Evolutionary conservation across 73 alveolate species (phyloP).

Genomic region (Diophrys appendiculata): DNA sequence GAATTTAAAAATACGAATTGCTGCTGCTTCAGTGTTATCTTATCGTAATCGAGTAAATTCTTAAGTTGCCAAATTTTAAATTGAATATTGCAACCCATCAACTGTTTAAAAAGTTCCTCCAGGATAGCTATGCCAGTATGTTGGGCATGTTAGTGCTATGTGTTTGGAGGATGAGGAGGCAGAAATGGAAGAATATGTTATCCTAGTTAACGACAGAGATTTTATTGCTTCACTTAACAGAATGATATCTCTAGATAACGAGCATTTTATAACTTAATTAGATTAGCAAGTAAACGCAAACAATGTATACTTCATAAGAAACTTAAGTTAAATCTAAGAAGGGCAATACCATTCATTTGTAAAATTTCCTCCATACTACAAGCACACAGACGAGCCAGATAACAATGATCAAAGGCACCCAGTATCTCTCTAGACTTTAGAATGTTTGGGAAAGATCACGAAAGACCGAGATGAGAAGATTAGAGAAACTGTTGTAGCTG

Average conservation of each 20-base stretch:
- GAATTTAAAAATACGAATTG: slow-evolving; percentile 78
- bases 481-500: slow-evolving; percentile 82
- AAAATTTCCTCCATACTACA: slow-evolving; percentile 9
- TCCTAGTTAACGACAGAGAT: slow-evolving; percentile 87
- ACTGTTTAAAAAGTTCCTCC: slow-evolving; percentile 54
- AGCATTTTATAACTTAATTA: slow-evolving; percentile 72
- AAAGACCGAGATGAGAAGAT: slow-evolving; percentile 64
- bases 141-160: slow-evolving; percentile 82
- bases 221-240: slow-evolving; percentile 89
- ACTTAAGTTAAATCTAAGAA: slow-evolving; percentile 52
- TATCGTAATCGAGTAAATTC: slow-evolving; percentile 71
- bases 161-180: slow-evolving; percentile 55
- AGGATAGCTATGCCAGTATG: slow-evolving; percentile 83
- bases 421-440: slow-evolving; percentile 18
- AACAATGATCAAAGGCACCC: slow-evolving; percentile 7
- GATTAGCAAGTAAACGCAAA: too few species aligned
- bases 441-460: neutral
- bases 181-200: slow-evolving; percentile 73
- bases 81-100: neutral
- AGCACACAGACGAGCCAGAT: slow-evolving; percentile 4
- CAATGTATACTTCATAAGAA: too few species aligned
- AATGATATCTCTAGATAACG: slow-evolving; percentile 80
- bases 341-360: slow-evolving; percentile 39
- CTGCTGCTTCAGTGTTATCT: slow-evolving; percentile 79
- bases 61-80: neutral